Evolutionary conservation across 192 early-diverging fungal genomes (phyloP), one percentile per base, ranked within the genome.

Genomic region (Backusella sp.): DNA sequence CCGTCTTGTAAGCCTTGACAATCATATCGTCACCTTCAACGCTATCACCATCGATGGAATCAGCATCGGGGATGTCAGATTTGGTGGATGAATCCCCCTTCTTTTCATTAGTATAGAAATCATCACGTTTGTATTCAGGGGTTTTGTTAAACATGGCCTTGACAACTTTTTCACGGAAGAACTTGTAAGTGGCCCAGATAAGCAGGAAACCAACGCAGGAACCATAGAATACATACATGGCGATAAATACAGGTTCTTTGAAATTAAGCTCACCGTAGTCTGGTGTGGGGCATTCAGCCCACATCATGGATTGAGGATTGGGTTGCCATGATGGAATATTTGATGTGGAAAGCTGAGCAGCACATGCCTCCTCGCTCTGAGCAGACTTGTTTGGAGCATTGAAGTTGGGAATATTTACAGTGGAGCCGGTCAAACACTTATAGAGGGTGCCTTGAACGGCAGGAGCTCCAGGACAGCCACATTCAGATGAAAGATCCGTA

Each of bases 1-100:
- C 75, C 75, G 77, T 80, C 39, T 81, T 82, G 76, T 86, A 89
- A 19, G 79, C 86, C 49, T 75, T 81, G 28, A 89, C 72, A 3
- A 82, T 52, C 66, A 84, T 84, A 49, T 82, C 76, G 28, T 77
- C 74, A 32, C 59, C 28, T 19, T 36, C 42, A 37, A 73, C 44
- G 30, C 34, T 56, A 28, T 73, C 56, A 28, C 56, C 56, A 1
- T 65, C 52, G 36, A 72, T 72, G n/a, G 74, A 65, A 49, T 42
- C 19, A n/a, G 3, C 15, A 39, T 34, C 62, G 8, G 37, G 19
- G 1, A 1, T 7, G 28, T 8, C 17, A 23, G 14, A 49, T 23
- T 26, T 62, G 5, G 30, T 44, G 32, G 41, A 34, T 62, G 21
- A 19, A 62, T 9, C 9, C 21, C 26, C 56, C 32, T 72, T 77